Evolutionary conservation across 768 basidiomycete genomes (phyloP).

Genomic region (Mrakia gelida): DNA sequence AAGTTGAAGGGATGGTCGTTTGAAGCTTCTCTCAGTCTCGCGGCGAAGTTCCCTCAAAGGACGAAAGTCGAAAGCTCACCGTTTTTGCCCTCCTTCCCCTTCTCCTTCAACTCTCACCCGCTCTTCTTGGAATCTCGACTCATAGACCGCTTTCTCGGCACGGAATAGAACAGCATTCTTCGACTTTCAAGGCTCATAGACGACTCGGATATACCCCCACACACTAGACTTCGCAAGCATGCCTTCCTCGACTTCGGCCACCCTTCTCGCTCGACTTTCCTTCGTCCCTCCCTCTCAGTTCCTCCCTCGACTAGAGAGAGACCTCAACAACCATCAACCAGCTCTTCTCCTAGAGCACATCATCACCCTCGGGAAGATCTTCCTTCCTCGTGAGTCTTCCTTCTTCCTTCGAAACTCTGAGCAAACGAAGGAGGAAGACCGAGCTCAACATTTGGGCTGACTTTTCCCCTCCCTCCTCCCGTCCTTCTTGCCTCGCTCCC

Average conservation of each 20-base stretch:
- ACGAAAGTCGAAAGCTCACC: neutral
- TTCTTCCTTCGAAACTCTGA: too few relatives aligned
- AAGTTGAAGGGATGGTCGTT: neutral
- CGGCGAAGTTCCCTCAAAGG: too few relatives aligned
- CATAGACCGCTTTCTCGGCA: neutral
- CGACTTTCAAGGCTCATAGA: neutral
- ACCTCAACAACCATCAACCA: neutral
- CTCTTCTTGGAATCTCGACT: neutral
- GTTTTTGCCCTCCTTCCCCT: neutral
- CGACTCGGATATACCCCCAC: neutral
- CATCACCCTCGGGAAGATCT: constrained; percentile 17
- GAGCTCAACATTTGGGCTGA: neutral
- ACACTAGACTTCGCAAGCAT: neutral
- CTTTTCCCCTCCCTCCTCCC: neutral
- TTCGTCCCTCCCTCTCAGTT: constrained; percentile 26
- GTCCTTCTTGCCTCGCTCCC: neutral
- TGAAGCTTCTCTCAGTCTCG: neutral
- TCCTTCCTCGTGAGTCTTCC: constrained; percentile 25
- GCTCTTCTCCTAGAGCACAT: neutral
- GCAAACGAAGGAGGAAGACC: neutral
- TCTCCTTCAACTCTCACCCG: neutral
- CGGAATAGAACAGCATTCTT: neutral
- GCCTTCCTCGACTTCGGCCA: neutral
- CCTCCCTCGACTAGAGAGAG: constrained; percentile 16
- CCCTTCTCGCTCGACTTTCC: neutral